phyloP scores from a whole-genome alignment of 2,329 filamentous ascomycete genomes.

The Aspergillus pseudoglaucus region DNA sequence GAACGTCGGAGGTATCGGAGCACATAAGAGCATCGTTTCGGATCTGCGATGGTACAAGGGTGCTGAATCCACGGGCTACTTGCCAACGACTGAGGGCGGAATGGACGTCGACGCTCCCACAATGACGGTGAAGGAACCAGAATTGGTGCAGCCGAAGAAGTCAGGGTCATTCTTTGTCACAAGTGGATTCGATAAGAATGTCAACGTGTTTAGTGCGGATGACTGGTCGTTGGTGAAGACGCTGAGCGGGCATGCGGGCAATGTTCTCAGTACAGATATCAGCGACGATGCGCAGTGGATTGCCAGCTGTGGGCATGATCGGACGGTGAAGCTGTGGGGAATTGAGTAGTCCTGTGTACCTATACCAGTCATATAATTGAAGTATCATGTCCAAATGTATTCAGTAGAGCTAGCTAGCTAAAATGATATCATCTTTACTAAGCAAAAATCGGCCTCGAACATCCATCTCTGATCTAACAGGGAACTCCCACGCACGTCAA shows the following conservation, averaged over 20 bases:
- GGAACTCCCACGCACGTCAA: background rate
- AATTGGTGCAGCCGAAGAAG: constrained; percentile 63
- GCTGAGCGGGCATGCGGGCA: constrained; percentile 82
- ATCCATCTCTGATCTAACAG: too few species aligned
- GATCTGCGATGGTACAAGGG: constrained; percentile 94
- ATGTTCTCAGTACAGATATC: constrained; percentile 85
- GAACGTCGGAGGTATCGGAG: constrained; percentile 75
- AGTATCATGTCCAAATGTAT: too few species aligned
- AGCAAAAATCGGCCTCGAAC: background rate
- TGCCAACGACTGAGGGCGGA: constrained; percentile 53
- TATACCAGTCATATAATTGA: too few species aligned
- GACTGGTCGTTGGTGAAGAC: constrained; percentile 90
- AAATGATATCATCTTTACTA: background rate
- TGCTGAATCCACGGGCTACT: constrained; percentile 63
- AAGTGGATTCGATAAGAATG: constrained; percentile 85
- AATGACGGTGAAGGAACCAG: constrained; percentile 9
- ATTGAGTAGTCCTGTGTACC: constrained; percentile 55
- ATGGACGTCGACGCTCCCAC: constrained; percentile 26
- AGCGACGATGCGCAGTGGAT: constrained; percentile 85
- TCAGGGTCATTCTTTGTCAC: constrained; percentile 87
- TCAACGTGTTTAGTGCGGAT: constrained; percentile 93
- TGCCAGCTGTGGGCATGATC: constrained; percentile 86
- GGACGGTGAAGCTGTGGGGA: constrained; percentile 94
- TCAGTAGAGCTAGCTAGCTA: background rate
- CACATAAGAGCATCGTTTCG: constrained; percentile 84